Base-by-base conservation (phyloP, 139 green algal species). In the Closterium sp. region DNA sequence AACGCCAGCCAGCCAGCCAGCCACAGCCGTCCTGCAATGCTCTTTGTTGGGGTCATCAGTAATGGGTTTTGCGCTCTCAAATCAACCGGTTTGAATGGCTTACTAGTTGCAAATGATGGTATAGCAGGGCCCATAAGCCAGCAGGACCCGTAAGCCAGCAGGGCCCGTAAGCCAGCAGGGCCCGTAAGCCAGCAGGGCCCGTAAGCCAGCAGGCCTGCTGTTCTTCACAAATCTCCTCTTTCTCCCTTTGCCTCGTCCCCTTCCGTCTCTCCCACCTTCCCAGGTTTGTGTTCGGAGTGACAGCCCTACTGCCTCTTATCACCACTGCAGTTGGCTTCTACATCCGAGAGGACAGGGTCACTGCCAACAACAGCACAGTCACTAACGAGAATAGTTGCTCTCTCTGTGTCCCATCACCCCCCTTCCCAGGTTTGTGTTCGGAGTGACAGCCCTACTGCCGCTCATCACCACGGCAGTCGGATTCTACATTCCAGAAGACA, bases 271-370 rank as follows among this genome's bases (percentile, higher is more conserved):
- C 43, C 43, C 9, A 10, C 9, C 6, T 21, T 66, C 21, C n/a
- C 87, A 93, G 91, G 33, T 95, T 93, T 69, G 96, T 98, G 8
- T 98, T 98, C 90, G 92, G 88, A 19, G 84, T 95, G 0, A 98
- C 96, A 4, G 96, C 96, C 0, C 2, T 93, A 2, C 96, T 98
- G 87, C 96, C 96, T 4, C 92, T 98, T 12, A 91, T 98, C 12
- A 96, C 96, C 1, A 94, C 95, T 30, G 84, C 88, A 8, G 94
- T 95, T 0, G 95, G 96, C 10, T 19, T 93, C 2, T 91, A 96
- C 23, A 95, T 98, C 3, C 83, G 93, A 6, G 96, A 98, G 91
- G 32, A 95, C 36, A 76, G 33, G 43, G 43, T 66, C 21, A 66
- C 43, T 16, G 9, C 43, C n/a, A n/a, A n/a, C n/a, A n/a, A n/a